Evolutionary conservation across 202 grass and related monocot species (phyloP).

Genomic region (Setaria viridis): DNA sequence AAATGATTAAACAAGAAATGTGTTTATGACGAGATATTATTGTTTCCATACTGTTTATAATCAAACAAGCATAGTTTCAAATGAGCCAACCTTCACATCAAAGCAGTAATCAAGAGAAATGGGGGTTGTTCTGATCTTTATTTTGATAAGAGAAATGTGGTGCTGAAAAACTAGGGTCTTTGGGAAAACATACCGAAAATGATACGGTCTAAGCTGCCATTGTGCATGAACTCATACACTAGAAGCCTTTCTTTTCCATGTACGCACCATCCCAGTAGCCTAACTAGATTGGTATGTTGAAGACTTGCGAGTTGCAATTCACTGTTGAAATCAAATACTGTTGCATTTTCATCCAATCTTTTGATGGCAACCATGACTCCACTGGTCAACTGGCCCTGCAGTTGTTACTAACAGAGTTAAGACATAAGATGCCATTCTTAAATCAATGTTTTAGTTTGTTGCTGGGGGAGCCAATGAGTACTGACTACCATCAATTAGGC

Average conservation of each 20-base stretch:
- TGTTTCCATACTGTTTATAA: background rate
- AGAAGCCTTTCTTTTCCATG: constrained; percentile 31
- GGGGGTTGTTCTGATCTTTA: background rate
- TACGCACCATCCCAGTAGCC: constrained; percentile 32
- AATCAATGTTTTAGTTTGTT: background rate
- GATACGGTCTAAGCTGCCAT: background rate
- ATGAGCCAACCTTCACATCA: background rate
- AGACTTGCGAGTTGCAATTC: constrained; percentile 27
- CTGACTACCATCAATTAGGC: background rate
- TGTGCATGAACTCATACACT: background rate
- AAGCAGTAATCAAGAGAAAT: background rate
- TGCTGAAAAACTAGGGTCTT: background rate
- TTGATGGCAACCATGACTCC: constrained; percentile 34
- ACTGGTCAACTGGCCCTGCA: constrained; percentile 18
- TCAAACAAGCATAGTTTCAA: background rate
- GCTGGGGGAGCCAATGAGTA: background rate
- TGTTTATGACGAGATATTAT: background rate
- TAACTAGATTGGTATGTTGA: constrained; percentile 14
- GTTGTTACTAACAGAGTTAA: background rate
- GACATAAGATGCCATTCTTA: background rate
- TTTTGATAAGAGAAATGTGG: background rate
- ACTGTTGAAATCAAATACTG: constrained; percentile 21
- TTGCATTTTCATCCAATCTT: background rate
- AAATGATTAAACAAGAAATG: background rate
- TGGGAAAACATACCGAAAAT: constrained; percentile 33